Evolutionary conservation across 2,329 filamentous ascomycete genomes (phyloP), one percentile per base, ranked within the genome.

Genomic region (Sarocladium brachiariae): DNA sequence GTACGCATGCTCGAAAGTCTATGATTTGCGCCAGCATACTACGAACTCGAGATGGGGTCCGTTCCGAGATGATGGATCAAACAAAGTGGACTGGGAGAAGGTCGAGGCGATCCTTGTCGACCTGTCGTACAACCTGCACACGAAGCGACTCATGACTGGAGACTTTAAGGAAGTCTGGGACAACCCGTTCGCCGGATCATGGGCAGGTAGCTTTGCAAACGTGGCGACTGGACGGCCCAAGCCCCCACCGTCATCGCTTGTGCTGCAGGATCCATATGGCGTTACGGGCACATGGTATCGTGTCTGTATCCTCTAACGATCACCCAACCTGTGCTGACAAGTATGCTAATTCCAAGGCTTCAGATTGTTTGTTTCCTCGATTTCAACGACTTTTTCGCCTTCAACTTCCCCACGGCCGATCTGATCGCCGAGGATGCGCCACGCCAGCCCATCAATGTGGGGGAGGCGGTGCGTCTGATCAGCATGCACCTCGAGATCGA

Each of bases 1-100:
- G 1, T 83, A 75, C 56, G 87, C 87, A 1, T 76, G 81, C 50
- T 78, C 81, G 41, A 78, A 80, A 54, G 84, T 91, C 2, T 92
- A 91, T 56, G 86, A 91, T 60, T 66, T 91, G 45, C 74, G 87
- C 1, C 75, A 84, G 56, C 87, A 89, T 63, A 85, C 78, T 0
- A 62, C 69, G 2, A 63, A 65, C 23, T 84, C 77, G 1, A 63
- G 73, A 31, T 91, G 87, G 86, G 87, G 87, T 0, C 87, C 87
- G 0, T 91, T 88, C 58, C 68, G 76, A 59, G 70, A 78, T 47
- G 86, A 90, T 59, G 79, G 76, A 1, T 75, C 71, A 2, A 74
- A 73, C 49, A 65, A 67, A 4, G 83, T 88, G 0, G 86, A 92
- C 64, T 92, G 87, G 87, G 86, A 91, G 65, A 88, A 87, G 68